Evolutionary conservation across 306 rosid species (phyloP), one percentile per base, ranked within the genome.

Genomic region (Vicia sativa): DNA sequence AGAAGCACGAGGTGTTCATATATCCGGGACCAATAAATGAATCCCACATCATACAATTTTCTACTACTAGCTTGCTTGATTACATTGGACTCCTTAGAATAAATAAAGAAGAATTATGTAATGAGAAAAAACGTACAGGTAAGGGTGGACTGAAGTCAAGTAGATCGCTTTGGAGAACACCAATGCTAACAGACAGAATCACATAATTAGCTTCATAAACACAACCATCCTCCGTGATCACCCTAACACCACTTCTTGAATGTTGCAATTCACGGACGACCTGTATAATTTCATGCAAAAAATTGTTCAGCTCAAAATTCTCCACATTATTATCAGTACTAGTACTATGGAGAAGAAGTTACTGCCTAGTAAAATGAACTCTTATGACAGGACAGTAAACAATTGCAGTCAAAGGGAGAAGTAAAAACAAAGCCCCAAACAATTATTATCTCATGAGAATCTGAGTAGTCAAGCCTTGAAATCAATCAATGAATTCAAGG

Each of bases 151-250:
- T 62, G 84, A 93, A 88, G 68, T 90, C 79, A 75, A 93, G 82
- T 72, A 93, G 95, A 66, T 90, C 76, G 76, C 96, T 93, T 84
- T 93, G 89, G 72, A 93, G 99, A 64, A 93, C 99, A 19, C 99
- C 99, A 67, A 93, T 86, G 66, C 99, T 93, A 71, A 84, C 97
- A 6, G 99, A 90, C 80, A 88, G 80, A 86, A 93, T 68, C 58
- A 93, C 83, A 76, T 90, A 93, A 79, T 78, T 78, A 56, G 96
- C 96, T 74, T 85, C 84, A 83, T 82, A 88, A 77, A 83, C 74
- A 72, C 68, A 85, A 59, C 97, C 96, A 82, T 90, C 99, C 80
- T 93, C 99, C 68, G 97, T 90, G 84, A 8, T 82, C 67, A 93
- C 96, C 55, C 71, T 77, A 68, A 88, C 87, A 57, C 99, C 96